These are phyloP conservation scores for Aurifilum marmelostoma DNA, from an alignment of 2,329 filamentous ascomycete species.

Conservation along the genomic window DNA sequence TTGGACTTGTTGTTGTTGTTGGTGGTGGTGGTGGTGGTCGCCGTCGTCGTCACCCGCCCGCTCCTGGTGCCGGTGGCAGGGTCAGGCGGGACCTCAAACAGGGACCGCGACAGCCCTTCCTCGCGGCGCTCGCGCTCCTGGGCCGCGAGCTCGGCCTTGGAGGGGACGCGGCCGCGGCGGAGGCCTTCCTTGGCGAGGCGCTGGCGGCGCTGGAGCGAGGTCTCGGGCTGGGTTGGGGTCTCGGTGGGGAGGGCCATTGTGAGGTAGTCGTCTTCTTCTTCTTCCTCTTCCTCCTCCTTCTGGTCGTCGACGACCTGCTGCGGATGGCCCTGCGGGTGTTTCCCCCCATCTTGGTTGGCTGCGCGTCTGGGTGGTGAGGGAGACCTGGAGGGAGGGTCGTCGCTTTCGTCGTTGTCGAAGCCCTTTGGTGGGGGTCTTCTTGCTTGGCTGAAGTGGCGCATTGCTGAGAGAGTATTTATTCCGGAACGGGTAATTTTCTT, in stretches of 20 bases:
- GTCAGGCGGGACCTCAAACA: constrained; percentile 56
- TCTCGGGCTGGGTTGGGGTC: constrained; percentile 49
- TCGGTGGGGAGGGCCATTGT: constrained; percentile 84
- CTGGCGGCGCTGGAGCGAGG: constrained; percentile 57
- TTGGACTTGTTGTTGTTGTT: constrained; percentile 64
- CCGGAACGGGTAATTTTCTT: not conserved
- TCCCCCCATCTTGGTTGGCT: not conserved
- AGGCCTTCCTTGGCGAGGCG: constrained; percentile 66
- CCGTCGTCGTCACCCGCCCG: too few relatives aligned
- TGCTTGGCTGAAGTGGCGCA: constrained; percentile 21
- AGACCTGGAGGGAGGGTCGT: not conserved
- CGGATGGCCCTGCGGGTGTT: too few relatives aligned
- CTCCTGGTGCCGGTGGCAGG: constrained; percentile 35
- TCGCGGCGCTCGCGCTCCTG: constrained; percentile 75
- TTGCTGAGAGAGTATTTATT: too few relatives aligned
- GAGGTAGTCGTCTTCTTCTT: constrained; percentile 96
- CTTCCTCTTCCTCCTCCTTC: constrained; percentile 43
- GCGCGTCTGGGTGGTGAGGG: not conserved
- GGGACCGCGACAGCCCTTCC: constrained; percentile 72
- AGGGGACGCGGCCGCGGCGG: constrained; percentile 69
- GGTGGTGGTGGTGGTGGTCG: not conserved
- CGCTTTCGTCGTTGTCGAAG: not conserved
- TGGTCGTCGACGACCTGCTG: too few relatives aligned
- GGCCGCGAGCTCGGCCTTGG: constrained; percentile 80
- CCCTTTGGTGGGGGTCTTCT: constrained; percentile 6